A percentile compares a stretch with the other conserved stretches of the same genome.
Evolutionary conservation across 805 yeast genomes (phyloP).

Genomic region (Tetrapisispora pingtungensis): DNA sequence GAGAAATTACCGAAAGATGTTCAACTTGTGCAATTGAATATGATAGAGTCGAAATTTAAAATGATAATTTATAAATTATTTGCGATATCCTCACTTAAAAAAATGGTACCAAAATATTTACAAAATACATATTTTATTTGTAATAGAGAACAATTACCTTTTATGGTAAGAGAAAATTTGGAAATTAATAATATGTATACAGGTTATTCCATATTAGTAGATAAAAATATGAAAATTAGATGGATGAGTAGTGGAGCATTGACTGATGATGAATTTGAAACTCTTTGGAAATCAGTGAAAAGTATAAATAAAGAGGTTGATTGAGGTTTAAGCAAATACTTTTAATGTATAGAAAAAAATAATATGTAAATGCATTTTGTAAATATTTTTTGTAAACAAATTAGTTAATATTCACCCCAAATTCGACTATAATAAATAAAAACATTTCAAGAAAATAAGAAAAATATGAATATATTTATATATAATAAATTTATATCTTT

Average conservation of each 20-base stretch:
- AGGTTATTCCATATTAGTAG: constrained; percentile 77
- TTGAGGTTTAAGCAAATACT: too few relatives aligned
- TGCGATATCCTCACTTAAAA: constrained; percentile 37
- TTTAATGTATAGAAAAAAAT: too few relatives aligned
- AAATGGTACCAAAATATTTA: constrained; percentile 37
- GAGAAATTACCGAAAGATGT: constrained; percentile 20
- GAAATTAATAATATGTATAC: constrained; percentile 65
- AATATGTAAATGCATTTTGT: neutral
- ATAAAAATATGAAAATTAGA: constrained; percentile 60
- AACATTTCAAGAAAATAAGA: too few relatives aligned
- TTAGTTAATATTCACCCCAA: too few relatives aligned
- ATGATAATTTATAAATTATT: constrained; percentile 46
- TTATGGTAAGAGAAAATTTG: constrained; percentile 47
- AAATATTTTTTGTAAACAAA: neutral
- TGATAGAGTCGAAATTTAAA: constrained; percentile 67
- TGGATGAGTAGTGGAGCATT: constrained; percentile 91
- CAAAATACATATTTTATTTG: constrained; percentile 53
- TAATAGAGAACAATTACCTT: constrained; percentile 48
- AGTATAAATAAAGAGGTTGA: constrained; percentile 43
- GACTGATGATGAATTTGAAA: constrained; percentile 48
- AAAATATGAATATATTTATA: too few relatives aligned
- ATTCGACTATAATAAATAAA: too few relatives aligned
- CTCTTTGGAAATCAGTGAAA: constrained; percentile 51
- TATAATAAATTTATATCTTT: too few relatives aligned
- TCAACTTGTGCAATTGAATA: constrained; percentile 67